phyloP scores from a whole-genome alignment of 495 filamentous ascomycete genomes.

The Podospora didyma region DNA sequence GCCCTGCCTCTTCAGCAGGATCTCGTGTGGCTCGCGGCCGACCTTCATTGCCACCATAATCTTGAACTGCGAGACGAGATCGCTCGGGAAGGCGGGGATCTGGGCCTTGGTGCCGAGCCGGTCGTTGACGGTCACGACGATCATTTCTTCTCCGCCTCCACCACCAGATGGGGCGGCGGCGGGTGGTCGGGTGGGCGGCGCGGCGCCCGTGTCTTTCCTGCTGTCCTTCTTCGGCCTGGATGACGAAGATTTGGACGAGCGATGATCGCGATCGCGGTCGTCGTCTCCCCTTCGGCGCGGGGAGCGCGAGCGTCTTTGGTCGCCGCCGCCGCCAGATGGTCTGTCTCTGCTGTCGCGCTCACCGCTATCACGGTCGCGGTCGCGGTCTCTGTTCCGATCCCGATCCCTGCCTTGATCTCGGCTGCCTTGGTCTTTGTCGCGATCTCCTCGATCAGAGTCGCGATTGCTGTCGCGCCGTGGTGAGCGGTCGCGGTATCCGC shows the following conservation, averaged over 20 bases:
- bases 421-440: slow-evolving; percentile 16
- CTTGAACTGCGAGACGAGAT: slow-evolving; percentile 83
- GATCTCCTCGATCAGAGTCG: slow-evolving; percentile 32
- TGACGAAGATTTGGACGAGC: slow-evolving; percentile 11
- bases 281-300: slow-evolving; percentile 17
- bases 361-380: slow-evolving; percentile 12
- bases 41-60: slow-evolving; percentile 82
- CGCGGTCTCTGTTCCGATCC: slow-evolving; percentile 13
- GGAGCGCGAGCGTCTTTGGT: slow-evolving; percentile 21
- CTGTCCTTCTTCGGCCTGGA: slow-evolving; percentile 18
- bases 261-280: slow-evolving; percentile 20
- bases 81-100: slow-evolving; percentile 78
- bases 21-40: slow-evolving; percentile 83
- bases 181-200: slow-evolving; percentile 18
- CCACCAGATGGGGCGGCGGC: slow-evolving; percentile 7
- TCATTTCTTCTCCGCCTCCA: slow-evolving; percentile 66
- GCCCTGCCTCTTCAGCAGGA: slow-evolving; percentile 85
- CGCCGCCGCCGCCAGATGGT: slow-evolving; percentile 18
- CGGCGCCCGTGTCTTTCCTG: slow-evolving; percentile 6
- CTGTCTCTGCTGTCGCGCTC: not conserved
- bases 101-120: slow-evolving; percentile 84
- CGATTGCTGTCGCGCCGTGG: slow-evolving; percentile 30
- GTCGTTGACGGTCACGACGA: slow-evolving; percentile 89
- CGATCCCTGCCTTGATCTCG: slow-evolving; percentile 9
- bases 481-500: slow-evolving; percentile 53